Evolutionary conservation across 75 land plant genomes (phyloP).

Genomic region (Selaginella moellendorffii): DNA sequence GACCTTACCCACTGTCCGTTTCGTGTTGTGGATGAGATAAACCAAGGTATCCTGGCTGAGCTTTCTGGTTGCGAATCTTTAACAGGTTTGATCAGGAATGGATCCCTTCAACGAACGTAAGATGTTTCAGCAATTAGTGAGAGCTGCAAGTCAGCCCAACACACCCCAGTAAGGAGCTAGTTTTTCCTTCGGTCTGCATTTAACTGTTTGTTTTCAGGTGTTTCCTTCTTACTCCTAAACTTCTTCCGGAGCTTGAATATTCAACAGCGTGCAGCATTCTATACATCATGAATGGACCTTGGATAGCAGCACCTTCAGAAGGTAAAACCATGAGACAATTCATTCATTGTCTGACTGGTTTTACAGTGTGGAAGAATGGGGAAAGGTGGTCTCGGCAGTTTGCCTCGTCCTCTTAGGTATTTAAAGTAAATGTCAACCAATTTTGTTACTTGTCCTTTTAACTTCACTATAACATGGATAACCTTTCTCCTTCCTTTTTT

Average conservation of each 20-base stretch:
- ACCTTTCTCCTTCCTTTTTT: too few species aligned
- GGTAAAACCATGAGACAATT: neutral
- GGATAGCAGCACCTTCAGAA: constrained; percentile 62
- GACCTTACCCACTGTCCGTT: constrained; percentile 97
- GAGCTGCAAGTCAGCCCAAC: constrained; percentile 89
- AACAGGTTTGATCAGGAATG: constrained; percentile 47
- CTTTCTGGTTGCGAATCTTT: neutral
- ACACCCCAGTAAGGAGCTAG: constrained; percentile 79
- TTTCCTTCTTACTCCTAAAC: constrained; percentile 85
- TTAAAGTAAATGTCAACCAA: too few species aligned
- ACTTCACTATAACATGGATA: too few species aligned
- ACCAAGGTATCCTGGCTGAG: constrained; percentile 50
- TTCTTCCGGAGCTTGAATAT: constrained; percentile 80
- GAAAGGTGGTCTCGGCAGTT: neutral
- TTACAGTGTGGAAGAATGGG: neutral
- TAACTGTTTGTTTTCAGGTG: constrained; percentile 39
- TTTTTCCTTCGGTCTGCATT: neutral
- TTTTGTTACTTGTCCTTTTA: too few species aligned
- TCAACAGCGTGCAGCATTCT: constrained; percentile 82
- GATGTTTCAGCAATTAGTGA: constrained; percentile 97
- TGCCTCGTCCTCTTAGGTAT: too few species aligned
- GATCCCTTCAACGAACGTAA: constrained; percentile 96
- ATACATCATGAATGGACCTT: constrained; percentile 93
- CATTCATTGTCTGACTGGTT: neutral
- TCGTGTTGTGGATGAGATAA: constrained; percentile 98